Base-by-base conservation (phyloP, 192 early-diverging fungal species). In the Backusella tarrabulga region DNA sequence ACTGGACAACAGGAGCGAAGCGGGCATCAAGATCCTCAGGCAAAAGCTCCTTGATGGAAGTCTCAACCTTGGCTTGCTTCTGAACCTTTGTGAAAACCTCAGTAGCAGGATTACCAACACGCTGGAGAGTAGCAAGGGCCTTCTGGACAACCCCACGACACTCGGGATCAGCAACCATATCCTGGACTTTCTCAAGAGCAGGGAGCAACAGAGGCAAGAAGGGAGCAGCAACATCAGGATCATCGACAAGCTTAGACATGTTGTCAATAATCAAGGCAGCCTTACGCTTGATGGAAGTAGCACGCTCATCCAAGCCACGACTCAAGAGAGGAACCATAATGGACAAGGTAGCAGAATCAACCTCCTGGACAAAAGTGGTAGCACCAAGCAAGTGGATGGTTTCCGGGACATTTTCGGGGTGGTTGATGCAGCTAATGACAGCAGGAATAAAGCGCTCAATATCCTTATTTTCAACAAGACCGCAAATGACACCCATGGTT, bases 171-270 rank as follows among this genome's bases (percentile, higher is more conserved):
- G 91, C 90, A 80, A 88, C 88, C 44, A 91, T 86, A 76, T 95
- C 92, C 73, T 92, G 88, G 78, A 92, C 90, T 77, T 92, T 88
- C 71, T 94, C 90, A 78, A 95, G 82, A 84, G 91, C 91, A 54
- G 94, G 94, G 73, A 94, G 83, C 60, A 95, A 86, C 73, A 87
- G 82, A 76, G 92, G 92, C 84, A 95, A 86, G 91, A 95, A 95
- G 77, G 91, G 92, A 77, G 88, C 86, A 68, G 92, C 91, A 73
- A 93, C 90, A 80, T 88, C 86, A 67, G 94, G 93, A 86, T 94
- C 88, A 83, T 94, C 92, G 76, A 94, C 93, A 73, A 95, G 89
- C 88, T 94, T 95, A 85, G 91, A 94, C 94, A 95, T 95, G 90
- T 95, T 95, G 86, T 94, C 92, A 79, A 95, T 93, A 83, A 95